phyloP scores from a whole-genome alignment of 179 eudicot species.

The Silene coronaria region DNA sequence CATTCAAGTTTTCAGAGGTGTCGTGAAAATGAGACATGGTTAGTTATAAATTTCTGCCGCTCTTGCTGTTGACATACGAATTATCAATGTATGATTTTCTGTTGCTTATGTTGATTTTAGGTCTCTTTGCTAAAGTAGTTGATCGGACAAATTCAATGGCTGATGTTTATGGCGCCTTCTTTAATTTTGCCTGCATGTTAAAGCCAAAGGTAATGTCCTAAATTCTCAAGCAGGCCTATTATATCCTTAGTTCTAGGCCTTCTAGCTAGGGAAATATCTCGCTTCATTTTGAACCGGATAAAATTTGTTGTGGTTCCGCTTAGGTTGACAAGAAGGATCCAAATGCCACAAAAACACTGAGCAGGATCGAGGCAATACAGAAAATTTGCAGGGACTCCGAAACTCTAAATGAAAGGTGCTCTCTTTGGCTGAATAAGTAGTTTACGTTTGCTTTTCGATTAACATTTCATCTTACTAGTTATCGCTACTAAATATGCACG shows the following conservation, averaged over 20 bases:
- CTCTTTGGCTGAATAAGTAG: neutral
- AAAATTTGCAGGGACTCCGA: constrained; percentile 72
- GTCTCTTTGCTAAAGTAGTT: constrained; percentile 75
- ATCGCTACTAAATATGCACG: neutral
- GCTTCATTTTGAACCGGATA: neutral
- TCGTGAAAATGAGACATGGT: constrained; percentile 93
- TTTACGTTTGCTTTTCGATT: no score
- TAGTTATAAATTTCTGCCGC: constrained; percentile 16
- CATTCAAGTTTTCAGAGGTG: constrained; percentile 79
- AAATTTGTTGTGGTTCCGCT: constrained; percentile 11
- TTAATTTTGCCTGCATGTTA: constrained; percentile 66
- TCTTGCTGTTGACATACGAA: neutral
- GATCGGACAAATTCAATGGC: constrained; percentile 61
- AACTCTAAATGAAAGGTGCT: constrained; percentile 55
- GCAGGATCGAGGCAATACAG: constrained; percentile 57
- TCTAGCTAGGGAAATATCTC: no score
- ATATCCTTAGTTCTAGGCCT: neutral
- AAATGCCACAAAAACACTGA: constrained; percentile 57
- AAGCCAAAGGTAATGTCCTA: constrained; percentile 58
- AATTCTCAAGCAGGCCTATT: neutral
- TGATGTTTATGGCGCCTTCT: constrained; percentile 86
- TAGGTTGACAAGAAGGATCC: constrained; percentile 71
- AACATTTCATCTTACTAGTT: neutral
- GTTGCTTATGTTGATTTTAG: constrained; percentile 26
- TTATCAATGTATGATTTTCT: neutral